Evolutionary conservation across 768 basidiomycete genomes (phyloP).

Genomic region (Coprinellus micaceus): DNA sequence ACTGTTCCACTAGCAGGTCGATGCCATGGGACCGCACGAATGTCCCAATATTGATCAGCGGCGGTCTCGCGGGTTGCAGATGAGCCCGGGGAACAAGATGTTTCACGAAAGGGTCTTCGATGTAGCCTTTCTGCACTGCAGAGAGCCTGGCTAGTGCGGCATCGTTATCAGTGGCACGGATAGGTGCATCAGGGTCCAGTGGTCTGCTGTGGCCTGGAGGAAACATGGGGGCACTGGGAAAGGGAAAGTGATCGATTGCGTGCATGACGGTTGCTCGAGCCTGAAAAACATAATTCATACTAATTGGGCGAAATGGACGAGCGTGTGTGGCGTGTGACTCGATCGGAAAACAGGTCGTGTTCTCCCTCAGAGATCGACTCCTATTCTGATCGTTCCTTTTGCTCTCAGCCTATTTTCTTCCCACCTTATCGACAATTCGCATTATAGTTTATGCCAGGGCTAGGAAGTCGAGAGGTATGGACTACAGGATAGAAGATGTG

Average conservation of each 20-base stretch:
- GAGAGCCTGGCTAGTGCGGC: constrained; percentile 82
- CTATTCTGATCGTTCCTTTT: constrained; percentile 22
- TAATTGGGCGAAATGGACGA: constrained; percentile 44
- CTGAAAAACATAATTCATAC: background rate
- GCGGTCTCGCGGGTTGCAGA: constrained; percentile 61
- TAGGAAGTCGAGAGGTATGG: too few species aligned
- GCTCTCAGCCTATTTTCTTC: background rate
- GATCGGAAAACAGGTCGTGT: too few species aligned
- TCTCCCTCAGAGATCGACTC: constrained; percentile 23
- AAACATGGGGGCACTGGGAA: constrained; percentile 1
- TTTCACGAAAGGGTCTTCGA: constrained; percentile 70
- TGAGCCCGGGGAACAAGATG: constrained; percentile 67
- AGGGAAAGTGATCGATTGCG: background rate
- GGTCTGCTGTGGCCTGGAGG: constrained; percentile 1
- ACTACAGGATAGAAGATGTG: too few species aligned
- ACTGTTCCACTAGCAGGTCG: constrained; percentile 68
- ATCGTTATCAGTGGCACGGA: constrained; percentile 79
- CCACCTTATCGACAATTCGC: too few species aligned
- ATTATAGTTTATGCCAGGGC: too few species aligned
- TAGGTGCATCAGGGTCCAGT: constrained; percentile 52
- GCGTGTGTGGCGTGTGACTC: constrained; percentile 48
- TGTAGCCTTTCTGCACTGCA: constrained; percentile 78
- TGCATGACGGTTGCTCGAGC: background rate
- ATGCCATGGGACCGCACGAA: constrained; percentile 80
- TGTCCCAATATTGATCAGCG: constrained; percentile 94